Conservation (phyloP, 163 green algal genomes). For the Volvox carteri region DNA sequence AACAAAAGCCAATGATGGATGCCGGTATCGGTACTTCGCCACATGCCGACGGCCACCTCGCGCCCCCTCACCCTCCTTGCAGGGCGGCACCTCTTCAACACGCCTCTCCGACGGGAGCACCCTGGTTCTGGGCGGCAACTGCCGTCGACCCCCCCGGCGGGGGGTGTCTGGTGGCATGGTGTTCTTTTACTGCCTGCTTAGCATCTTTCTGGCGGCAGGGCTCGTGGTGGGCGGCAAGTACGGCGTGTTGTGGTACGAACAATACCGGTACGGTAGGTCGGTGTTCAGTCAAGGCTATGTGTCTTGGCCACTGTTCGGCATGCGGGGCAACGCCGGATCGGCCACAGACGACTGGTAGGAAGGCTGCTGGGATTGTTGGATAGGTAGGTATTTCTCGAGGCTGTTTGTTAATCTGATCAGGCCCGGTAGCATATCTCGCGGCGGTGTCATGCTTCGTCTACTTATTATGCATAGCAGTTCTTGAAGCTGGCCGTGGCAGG, state of each 20-base stretch:
- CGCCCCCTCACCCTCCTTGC: background rate
- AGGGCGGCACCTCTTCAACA: background rate
- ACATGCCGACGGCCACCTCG: too few species aligned
- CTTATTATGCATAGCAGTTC: too few species aligned
- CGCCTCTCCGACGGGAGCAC: background rate
- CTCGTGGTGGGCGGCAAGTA: conserved; percentile 57
- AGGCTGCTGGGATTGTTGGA: too few species aligned
- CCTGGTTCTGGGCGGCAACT: background rate
- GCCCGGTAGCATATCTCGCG: too few species aligned
- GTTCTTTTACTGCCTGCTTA: conserved; percentile 64
- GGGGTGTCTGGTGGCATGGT: conserved; percentile 58
- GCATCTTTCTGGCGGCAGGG: conserved; percentile 47
- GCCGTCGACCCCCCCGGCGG: background rate
- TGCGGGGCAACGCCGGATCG: background rate
- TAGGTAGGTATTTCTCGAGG: too few species aligned
- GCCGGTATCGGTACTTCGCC: too few species aligned
- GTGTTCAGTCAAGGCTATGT: conserved; percentile 30
- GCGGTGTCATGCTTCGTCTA: too few species aligned
- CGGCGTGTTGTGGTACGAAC: conserved; percentile 53
- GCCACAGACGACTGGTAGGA: conserved; percentile 47
- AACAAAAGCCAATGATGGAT: too few species aligned
- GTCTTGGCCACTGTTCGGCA: conserved; percentile 44
- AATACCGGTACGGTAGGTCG: conserved; percentile 34
- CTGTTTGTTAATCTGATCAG: too few species aligned
- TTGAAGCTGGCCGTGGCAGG: too few species aligned